phyloP scores from a whole-genome alignment of 2,329 filamentous ascomycete genomes.

The Fusarium metavorans region DNA sequence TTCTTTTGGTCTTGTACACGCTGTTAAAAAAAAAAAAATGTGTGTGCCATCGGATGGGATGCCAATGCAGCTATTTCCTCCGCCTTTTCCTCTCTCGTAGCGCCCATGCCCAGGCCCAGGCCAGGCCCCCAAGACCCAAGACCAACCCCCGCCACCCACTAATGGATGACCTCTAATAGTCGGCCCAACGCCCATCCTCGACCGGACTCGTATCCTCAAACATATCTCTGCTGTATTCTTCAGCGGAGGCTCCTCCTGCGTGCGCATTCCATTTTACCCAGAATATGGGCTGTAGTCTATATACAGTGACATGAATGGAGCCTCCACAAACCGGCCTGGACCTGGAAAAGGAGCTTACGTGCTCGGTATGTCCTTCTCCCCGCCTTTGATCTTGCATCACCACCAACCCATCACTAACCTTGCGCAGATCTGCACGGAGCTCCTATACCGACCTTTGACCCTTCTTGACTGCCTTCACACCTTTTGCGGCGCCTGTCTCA shows the following conservation, averaged over 20 bases:
- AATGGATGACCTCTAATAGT: slow-evolving; percentile 31
- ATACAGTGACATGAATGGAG: slow-evolving; percentile 59
- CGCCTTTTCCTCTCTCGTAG: slow-evolving; percentile 11
- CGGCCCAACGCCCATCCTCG: slow-evolving; percentile 29
- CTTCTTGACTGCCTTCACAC: slow-evolving; percentile 95
- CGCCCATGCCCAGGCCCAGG: slow-evolving; percentile 8
- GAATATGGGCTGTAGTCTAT: slow-evolving; percentile 28
- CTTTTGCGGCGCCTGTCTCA: slow-evolving; percentile 94
- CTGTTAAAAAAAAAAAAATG: slow-evolving; percentile 1
- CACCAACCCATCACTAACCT: slow-evolving; percentile 26
- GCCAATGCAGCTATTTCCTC: slow-evolving; percentile 25
- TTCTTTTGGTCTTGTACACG: not conserved
- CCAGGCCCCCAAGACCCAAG: slow-evolving; percentile 21
- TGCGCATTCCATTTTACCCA: slow-evolving; percentile 14
- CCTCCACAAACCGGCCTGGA: slow-evolving; percentile 69
- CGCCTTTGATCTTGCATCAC: slow-evolving; percentile 26
- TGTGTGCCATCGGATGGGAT: slow-evolving; percentile 15
- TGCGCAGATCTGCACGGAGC: slow-evolving; percentile 91
- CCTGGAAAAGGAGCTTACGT: slow-evolving; percentile 93
- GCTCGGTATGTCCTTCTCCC: slow-evolving; percentile 74
- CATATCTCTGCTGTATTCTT: slow-evolving; percentile 13
- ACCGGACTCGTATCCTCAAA: slow-evolving; percentile 18
- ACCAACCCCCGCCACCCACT: slow-evolving; percentile 39
- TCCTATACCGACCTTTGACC: slow-evolving; percentile 90
- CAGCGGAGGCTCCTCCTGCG: slow-evolving; percentile 13